phyloP scores from a whole-genome alignment of 2,329 filamentous ascomycete species.

The Alternaria hordeiaustralica region DNA sequence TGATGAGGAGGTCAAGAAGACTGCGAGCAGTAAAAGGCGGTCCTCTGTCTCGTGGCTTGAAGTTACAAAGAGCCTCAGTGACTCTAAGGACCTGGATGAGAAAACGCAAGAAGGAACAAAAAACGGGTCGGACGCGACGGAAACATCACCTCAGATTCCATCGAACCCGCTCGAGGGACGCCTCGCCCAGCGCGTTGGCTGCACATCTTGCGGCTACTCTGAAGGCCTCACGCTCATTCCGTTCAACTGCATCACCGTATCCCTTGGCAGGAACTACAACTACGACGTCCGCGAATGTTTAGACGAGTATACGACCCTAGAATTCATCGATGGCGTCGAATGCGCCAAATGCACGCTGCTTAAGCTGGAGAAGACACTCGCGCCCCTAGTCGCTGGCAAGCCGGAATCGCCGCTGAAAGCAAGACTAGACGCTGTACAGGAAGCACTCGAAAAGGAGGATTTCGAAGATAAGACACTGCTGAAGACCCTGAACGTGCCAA shows the following conservation, averaged over 20 bases:
- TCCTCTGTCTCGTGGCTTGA: constrained; percentile 42
- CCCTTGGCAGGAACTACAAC: constrained; percentile 67
- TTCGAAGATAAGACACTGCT: constrained; percentile 64
- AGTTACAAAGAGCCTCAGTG: constrained; percentile 31
- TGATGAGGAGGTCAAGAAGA: constrained; percentile 72
- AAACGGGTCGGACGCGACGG: constrained; percentile 7
- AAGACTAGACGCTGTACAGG: constrained; percentile 70
- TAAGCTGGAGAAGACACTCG: constrained; percentile 54
- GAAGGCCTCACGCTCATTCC: constrained; percentile 89
- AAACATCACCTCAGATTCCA: constrained; percentile 32
- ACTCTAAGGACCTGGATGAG: constrained; percentile 16
- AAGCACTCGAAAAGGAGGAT: constrained; percentile 78
- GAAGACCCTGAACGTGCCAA: constrained; percentile 54
- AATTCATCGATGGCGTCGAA: constrained; percentile 86
- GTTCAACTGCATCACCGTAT: constrained; percentile 92
- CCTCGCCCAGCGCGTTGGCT: constrained; percentile 86
- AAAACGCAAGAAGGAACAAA: constrained; percentile 7
- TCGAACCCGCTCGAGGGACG: constrained; percentile 87
- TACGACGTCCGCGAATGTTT: constrained; percentile 81
- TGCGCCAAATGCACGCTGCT: constrained; percentile 90
- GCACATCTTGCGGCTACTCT: constrained; percentile 82
- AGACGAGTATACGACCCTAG: constrained; percentile 83
- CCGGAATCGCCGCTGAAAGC: constrained; percentile 54
- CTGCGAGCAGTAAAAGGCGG: constrained; percentile 52
- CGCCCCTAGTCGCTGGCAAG: constrained; percentile 22